phyloP scores from a whole-genome alignment of 345 rosid genomes.

The Eucalyptus polyanthemos region DNA sequence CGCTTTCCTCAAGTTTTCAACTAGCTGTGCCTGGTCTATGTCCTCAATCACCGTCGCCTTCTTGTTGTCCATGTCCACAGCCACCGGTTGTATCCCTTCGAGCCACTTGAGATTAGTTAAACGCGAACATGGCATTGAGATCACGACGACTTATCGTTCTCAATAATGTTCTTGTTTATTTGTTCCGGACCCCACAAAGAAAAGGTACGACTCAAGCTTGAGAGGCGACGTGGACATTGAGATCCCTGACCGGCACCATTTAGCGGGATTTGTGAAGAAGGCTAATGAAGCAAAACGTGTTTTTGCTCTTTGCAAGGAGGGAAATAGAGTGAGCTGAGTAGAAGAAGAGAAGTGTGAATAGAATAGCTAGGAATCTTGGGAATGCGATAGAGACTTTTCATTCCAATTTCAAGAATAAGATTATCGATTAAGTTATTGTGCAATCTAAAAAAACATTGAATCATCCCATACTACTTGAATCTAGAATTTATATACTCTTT shows the following conservation, averaged over 20 bases:
- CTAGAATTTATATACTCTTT: too few species aligned
- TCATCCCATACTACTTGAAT: too few species aligned
- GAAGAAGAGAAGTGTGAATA: not conserved
- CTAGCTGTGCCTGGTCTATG: not conserved
- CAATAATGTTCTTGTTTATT: too few species aligned
- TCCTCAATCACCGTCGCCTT: not conserved
- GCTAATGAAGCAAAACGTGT: not conserved
- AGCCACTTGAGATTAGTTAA: too few species aligned
- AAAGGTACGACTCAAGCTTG: too few species aligned
- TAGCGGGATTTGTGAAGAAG: not conserved
- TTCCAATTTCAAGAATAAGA: too few species aligned
- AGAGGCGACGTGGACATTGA: not conserved
- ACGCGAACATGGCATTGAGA: too few species aligned
- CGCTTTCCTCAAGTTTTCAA: not conserved
- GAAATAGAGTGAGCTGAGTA: not conserved
- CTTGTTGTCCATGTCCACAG: not conserved
- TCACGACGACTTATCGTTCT: too few species aligned
- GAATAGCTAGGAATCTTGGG: not conserved
- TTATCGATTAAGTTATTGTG: fast-evolving
- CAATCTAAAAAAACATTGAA: too few species aligned
- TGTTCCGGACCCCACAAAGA: too few species aligned
- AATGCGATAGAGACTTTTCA: too few species aligned
- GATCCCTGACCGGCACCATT: not conserved
- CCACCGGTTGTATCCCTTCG: not conserved
- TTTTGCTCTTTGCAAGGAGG: not conserved